phyloP scores from a whole-genome alignment of 2,329 filamentous ascomycete species.

The Diaporthe aspalathi region DNA sequence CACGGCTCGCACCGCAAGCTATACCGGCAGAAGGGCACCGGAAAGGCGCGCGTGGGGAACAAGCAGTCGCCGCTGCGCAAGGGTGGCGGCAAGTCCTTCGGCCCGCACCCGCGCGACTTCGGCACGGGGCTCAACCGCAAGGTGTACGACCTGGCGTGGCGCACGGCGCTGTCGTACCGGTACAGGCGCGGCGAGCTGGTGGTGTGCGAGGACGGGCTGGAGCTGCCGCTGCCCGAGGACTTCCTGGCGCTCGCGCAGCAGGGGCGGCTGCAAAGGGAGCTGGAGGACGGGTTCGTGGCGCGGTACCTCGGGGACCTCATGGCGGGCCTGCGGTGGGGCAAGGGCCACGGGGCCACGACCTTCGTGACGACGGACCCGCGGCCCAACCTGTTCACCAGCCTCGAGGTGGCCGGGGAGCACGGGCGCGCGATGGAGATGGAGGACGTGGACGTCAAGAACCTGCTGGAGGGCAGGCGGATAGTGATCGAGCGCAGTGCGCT shows the following conservation, averaged over 20 bases:
- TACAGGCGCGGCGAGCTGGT: conserved; percentile 89
- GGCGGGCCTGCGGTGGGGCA: conserved; percentile 76
- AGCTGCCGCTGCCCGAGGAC: conserved; percentile 68
- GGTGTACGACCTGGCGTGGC: conserved; percentile 95
- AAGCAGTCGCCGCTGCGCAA: conserved; percentile 83
- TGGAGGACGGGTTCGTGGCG: conserved; percentile 62
- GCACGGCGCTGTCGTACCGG: conserved; percentile 91
- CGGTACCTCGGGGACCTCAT: conserved; percentile 77
- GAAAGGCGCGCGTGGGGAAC: conserved; percentile 81
- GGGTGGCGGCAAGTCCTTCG: conserved; percentile 89
- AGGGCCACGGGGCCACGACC: conserved; percentile 75
- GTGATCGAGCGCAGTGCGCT: conserved; percentile 88
- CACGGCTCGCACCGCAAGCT: conserved; percentile 86
- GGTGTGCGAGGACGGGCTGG: conserved; percentile 82
- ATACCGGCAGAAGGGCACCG: conserved; percentile 86
- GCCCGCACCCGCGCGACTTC: conserved; percentile 94
- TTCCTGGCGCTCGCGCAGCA: conserved; percentile 55
- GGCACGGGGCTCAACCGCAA: conserved; percentile 84
- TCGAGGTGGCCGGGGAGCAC: conserved; percentile 72
- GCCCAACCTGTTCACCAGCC: conserved; percentile 72
- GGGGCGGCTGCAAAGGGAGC: conserved; percentile 50
- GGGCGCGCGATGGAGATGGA: conserved; percentile 75
- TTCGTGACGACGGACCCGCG: conserved; percentile 75
- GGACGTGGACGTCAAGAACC: conserved; percentile 96
- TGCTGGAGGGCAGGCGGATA: conserved; percentile 85